Conservation (phyloP, 176 grass and related monocot genomes). For the Zoysia pacifica region DNA sequence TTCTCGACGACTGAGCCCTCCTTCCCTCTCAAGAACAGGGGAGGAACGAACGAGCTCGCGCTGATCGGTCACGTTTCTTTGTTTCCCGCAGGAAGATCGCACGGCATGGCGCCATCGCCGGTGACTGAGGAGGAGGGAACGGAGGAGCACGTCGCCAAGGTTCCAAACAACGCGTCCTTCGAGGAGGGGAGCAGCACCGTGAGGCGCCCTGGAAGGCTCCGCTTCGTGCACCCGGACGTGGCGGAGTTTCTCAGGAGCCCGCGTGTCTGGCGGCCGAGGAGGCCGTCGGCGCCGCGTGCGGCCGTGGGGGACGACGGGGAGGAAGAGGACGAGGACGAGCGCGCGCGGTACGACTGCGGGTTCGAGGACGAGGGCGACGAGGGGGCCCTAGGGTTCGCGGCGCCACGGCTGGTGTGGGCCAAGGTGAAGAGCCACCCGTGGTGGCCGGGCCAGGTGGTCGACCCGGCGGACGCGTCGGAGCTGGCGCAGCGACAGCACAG, state of each 20-base stretch:
- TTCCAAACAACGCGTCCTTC: constrained; percentile 1
- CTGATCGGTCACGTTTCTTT: neutral
- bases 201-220: constrained; percentile 5
- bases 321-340: neutral
- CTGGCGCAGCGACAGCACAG: constrained; percentile 31
- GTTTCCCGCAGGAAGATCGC: constrained; percentile 6
- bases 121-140: neutral
- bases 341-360: constrained; percentile 35
- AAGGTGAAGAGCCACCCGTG: constrained; percentile 74
- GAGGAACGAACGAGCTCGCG: neutral
- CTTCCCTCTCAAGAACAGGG: neutral
- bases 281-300: neutral
- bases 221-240: constrained; percentile 38
- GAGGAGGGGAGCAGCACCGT: neutral
- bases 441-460: constrained; percentile 81
- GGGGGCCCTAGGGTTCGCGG: neutral
- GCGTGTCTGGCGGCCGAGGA: neutral
- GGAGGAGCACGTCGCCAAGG: neutral
- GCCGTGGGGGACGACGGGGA: neutral
- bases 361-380: constrained; percentile 45
- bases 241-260: constrained; percentile 30
- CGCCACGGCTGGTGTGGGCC: constrained; percentile 58
- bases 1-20: neutral
- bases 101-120: constrained; percentile 2
- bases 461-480: constrained; percentile 57